Base-by-base conservation (phyloP, 148 eudicot genomes). In the Heliamphora exappendiculata region DNA sequence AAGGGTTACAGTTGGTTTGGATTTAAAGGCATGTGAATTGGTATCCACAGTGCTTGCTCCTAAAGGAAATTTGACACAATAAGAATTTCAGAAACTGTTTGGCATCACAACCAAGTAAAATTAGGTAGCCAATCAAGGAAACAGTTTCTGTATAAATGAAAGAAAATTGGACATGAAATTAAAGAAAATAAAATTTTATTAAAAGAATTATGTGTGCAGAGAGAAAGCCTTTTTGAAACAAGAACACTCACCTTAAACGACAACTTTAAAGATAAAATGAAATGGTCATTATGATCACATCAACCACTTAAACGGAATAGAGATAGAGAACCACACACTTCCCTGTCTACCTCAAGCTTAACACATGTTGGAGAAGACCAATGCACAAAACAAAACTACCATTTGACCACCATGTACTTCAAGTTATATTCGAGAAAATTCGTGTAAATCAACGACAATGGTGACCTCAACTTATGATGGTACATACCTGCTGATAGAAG, bases 401-500 rank as follows among this genome's bases (percentile, higher is more conserved):
- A 60, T 22, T 59, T 41, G 26, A 44, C 50, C 31, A 62, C 39
- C 36, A 28, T 11, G 3, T 13, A 1, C 45, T n/a, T 49, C 24
- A 20, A 24, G 12, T n/a, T 28, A 42, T 14, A 50, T 2, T 33
- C 2, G 19, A 22, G 14, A 33, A 59, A 36, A 69, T 37, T 28
- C 51, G 16, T 57, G 78, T 11, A 44, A 76, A 19, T 17, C 42
- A 19, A 12, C 31, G 22, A 20, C 7, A 53, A 28, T 4, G 36
- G 8, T 3, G 44, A 79, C n/a, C n/a, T n/a, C 24, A 68, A 75
- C n/a, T n/a, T 17, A 57, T 34, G 47, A 75, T 67, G 22, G 22
- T 45, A 37, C 26, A 44, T 83, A 91, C 99, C 99, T 89, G 94
- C 72, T 57, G 68, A 83, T 96, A 96, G 54, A 71, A 93, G 13